phyloP scores from a whole-genome alignment of 1,139 yeast species.

The Suhomyces maxii region DNA sequence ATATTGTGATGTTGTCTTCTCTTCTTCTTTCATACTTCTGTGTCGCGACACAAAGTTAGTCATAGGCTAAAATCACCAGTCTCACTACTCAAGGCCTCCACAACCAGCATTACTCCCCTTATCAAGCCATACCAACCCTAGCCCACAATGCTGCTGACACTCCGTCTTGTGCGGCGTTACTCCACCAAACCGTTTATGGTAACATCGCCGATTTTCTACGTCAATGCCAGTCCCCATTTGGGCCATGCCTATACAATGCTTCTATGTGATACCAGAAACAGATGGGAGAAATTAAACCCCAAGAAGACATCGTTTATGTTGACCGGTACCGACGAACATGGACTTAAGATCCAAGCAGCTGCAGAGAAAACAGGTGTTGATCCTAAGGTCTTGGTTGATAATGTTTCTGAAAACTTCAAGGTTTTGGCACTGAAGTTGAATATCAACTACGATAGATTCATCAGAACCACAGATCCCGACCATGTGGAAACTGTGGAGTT shows the following conservation, averaged over 20 bases:
- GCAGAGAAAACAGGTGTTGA: slow-evolving; percentile 50
- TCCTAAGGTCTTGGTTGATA: slow-evolving; percentile 74
- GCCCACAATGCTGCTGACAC: background rate
- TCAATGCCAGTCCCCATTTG: slow-evolving; percentile 91
- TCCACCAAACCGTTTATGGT: slow-evolving; percentile 48
- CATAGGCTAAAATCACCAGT: too few species aligned
- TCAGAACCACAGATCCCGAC: slow-evolving; percentile 86
- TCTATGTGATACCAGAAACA: slow-evolving; percentile 69
- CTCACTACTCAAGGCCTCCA: too few species aligned
- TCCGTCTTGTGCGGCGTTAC: slow-evolving; percentile 1
- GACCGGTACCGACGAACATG: slow-evolving; percentile 98
- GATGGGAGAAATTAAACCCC: slow-evolving; percentile 64
- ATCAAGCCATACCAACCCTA: too few species aligned
- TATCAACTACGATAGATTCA: slow-evolving; percentile 71
- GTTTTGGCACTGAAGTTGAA: slow-evolving; percentile 56
- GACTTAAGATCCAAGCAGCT: slow-evolving; percentile 82
- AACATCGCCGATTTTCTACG: slow-evolving; percentile 94
- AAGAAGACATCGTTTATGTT: slow-evolving; percentile 50
- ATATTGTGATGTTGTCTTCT: too few species aligned
- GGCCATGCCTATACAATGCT: slow-evolving; percentile 93
- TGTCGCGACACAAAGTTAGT: too few species aligned
- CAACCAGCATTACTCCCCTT: too few species aligned
- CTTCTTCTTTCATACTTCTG: too few species aligned
- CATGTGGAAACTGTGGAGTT: slow-evolving; percentile 64
- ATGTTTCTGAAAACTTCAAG: slow-evolving; percentile 63